Conservation (phyloP, 2,329 filamentous ascomycete species). For the Hymenoscyphus infarciens region DNA sequence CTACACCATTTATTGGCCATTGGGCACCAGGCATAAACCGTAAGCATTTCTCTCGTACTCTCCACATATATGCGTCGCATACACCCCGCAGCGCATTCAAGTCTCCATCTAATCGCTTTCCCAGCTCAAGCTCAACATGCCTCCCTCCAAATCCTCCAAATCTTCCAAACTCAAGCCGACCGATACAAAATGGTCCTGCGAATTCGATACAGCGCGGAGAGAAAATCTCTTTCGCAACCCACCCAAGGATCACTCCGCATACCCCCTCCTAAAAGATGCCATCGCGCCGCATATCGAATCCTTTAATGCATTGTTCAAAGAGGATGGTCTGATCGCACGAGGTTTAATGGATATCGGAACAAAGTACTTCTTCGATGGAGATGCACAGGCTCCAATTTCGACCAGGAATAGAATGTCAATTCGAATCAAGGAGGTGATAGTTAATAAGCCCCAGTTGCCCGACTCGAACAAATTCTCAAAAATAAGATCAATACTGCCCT, state of each 20-base stretch:
- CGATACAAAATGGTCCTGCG: conserved; percentile 73
- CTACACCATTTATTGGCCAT: background rate
- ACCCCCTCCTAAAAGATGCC: conserved; percentile 80
- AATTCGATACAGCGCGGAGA: conserved; percentile 81
- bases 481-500: conserved; percentile 81
- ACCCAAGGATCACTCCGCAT: conserved; percentile 81
- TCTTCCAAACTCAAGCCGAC: conserved; percentile 39
- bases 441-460: conserved; percentile 79
- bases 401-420: conserved; percentile 73
- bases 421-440: conserved; percentile 73
- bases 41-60: background rate
- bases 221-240: conserved; percentile 88
- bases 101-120: conserved; percentile 1
- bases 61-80: background rate
- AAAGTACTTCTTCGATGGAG: conserved; percentile 82
- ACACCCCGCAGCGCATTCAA: background rate
- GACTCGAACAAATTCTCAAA: conserved; percentile 78
- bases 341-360: conserved; percentile 85
- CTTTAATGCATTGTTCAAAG: conserved; percentile 85
- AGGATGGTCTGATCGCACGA: conserved; percentile 68
- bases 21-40: background rate
- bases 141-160: conserved; percentile 8
- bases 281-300: conserved; percentile 91
- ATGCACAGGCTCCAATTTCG: conserved; percentile 55
- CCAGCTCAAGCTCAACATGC: conserved; percentile 8